These are phyloP conservation scores for Hygrophila difformis DNA, from an alignment of 257 asterid genomes.

Conservation along the genomic window DNA sequence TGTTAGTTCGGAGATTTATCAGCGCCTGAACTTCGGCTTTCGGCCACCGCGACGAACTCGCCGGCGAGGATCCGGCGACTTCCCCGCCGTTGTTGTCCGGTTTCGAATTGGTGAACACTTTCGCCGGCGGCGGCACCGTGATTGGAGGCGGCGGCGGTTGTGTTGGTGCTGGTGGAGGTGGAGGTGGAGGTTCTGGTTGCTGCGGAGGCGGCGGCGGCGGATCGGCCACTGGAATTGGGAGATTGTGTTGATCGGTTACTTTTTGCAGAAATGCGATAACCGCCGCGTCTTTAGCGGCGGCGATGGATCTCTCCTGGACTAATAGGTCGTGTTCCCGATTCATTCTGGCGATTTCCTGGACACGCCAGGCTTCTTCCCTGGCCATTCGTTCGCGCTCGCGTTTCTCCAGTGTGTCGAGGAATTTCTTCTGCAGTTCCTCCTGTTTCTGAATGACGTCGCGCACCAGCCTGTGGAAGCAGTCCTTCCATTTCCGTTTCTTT, in stretches of 20 bases:
- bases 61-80: slow-evolving; percentile 10
- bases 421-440: slow-evolving; percentile 70
- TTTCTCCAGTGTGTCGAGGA: slow-evolving; percentile 62
- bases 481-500: slow-evolving; percentile 83
- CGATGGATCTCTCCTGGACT: slow-evolving; percentile 66
- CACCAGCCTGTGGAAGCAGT: slow-evolving; percentile 52
- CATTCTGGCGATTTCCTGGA: slow-evolving; percentile 62
- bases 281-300: slow-evolving; percentile 77
- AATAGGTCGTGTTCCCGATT: slow-evolving; percentile 70
- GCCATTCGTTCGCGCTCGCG: slow-evolving; percentile 69
- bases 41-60: slow-evolving; percentile 85
- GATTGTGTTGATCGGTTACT: slow-evolving; percentile 36
- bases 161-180: slow-evolving; percentile 11
- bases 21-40: slow-evolving; percentile 78
- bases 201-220: background rate
- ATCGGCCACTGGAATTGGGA: slow-evolving; percentile 20
- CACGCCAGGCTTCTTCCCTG: slow-evolving; percentile 83
- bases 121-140: slow-evolving; percentile 4
- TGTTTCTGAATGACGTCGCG: slow-evolving; percentile 63
- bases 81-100: slow-evolving; percentile 30
- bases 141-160: background rate
- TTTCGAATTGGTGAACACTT: slow-evolving; percentile 12
- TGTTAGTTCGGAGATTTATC: slow-evolving; percentile 53
- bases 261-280: slow-evolving; percentile 64
- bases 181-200: slow-evolving; percentile 8